phyloP scores from a whole-genome alignment of 2,329 filamentous ascomycete species.

The Alternaria burnsii region DNA sequence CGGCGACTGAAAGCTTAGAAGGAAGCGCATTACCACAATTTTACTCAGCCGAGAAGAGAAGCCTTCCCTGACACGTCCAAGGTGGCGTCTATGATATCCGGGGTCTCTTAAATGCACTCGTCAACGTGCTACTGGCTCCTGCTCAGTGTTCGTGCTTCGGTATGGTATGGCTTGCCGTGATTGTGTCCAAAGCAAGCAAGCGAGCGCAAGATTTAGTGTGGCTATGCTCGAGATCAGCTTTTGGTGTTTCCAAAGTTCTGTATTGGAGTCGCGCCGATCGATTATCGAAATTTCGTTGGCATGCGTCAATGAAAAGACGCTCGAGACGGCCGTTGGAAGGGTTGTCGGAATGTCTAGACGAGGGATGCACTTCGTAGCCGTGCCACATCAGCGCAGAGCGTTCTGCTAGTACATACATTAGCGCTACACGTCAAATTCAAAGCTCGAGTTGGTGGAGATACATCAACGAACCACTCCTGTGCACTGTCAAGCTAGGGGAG shows the following conservation, averaged over 20 bases:
- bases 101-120: background rate
- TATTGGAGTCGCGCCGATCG: background rate
- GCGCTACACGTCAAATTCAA: slow-evolving; percentile 4
- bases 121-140: background rate
- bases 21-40: background rate
- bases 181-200: background rate
- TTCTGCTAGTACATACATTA: slow-evolving; percentile 6
- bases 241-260: background rate
- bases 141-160: background rate
- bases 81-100: background rate
- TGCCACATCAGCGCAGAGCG: slow-evolving; percentile 8
- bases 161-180: background rate
- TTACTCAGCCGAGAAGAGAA: background rate
- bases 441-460: background rate
- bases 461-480: background rate
- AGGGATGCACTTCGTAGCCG: slow-evolving; percentile 1
- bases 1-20: background rate
- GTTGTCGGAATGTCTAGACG: background rate
- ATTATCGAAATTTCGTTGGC: background rate
- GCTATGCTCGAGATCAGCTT: background rate
- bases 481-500: background rate
- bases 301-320: background rate
- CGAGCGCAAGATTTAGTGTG: background rate
- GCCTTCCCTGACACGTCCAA: background rate
- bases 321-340: background rate